phyloP scores from a whole-genome alignment of 2,329 filamentous ascomycete species.

The Triangularia verruculosa region DNA sequence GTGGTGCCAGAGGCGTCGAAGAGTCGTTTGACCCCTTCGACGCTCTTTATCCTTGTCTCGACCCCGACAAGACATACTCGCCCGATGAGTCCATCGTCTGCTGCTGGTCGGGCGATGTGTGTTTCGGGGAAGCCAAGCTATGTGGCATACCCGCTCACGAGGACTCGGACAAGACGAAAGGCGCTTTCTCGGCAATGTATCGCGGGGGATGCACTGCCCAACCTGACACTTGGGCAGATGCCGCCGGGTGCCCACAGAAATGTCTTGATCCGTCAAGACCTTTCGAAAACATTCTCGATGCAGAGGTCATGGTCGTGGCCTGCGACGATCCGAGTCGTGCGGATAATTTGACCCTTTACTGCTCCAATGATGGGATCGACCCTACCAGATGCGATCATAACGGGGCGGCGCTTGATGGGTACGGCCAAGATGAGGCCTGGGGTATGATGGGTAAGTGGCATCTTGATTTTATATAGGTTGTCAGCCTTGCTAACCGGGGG shows the following conservation, averaged over 20 bases:
- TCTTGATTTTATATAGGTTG: background rate
- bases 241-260: background rate
- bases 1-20: background rate
- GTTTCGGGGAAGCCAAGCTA: background rate
- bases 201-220: background rate
- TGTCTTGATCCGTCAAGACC: background rate
- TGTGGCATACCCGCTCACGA: background rate
- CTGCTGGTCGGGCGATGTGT: background rate
- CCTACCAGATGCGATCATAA: background rate
- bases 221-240: background rate
- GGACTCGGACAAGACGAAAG: too few species aligned
- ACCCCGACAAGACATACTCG: background rate
- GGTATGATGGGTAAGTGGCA: background rate
- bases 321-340: background rate
- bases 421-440: background rate
- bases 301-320: background rate
- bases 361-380: background rate
- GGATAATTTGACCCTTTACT: background rate
- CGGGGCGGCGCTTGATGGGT: background rate
- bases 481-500: background rate
- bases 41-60: background rate
- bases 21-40: background rate
- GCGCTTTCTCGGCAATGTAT: background rate
- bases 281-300: background rate
- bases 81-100: background rate